These are phyloP conservation scores for Fusarium begoniae DNA, from an alignment of 2,329 filamentous ascomycete genomes.

Conservation along the genomic window DNA sequence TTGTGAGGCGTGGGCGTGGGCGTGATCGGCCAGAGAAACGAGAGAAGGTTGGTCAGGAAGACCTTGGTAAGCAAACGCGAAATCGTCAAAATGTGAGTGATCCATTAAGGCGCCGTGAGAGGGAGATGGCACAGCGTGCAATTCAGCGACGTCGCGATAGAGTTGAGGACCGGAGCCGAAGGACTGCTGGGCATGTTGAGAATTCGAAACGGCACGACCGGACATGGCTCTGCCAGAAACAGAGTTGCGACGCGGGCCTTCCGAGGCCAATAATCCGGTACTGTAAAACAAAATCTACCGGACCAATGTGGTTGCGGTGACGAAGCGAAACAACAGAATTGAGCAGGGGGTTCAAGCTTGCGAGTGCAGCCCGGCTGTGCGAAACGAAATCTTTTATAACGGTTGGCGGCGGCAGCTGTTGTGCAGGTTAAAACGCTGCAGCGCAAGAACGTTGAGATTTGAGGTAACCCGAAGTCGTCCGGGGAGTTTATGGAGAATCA, in stretches of 20 bases:
- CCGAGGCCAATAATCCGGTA: slow-evolving; percentile 24
- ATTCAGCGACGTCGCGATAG: slow-evolving; percentile 36
- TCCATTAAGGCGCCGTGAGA: slow-evolving; percentile 52
- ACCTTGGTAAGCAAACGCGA: slow-evolving; percentile 60
- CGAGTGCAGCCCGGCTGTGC: slow-evolving; percentile 8
- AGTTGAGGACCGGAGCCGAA: slow-evolving; percentile 41
- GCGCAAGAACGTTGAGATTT: slow-evolving; percentile 28
- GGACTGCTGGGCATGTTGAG: slow-evolving; percentile 45
- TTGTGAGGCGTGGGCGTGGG: slow-evolving; percentile 45
- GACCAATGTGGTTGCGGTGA: slow-evolving; percentile 1
- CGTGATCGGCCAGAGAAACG: slow-evolving; percentile 47
- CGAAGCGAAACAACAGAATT: not conserved
- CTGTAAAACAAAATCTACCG: slow-evolving; percentile 21
- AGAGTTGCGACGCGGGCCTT: slow-evolving; percentile 27
- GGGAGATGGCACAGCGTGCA: slow-evolving; percentile 34
- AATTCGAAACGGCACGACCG: slow-evolving; percentile 42
- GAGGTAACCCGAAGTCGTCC: slow-evolving; percentile 32
- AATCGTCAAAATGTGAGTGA: slow-evolving; percentile 61
- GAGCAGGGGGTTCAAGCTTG: not conserved
- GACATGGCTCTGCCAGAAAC: slow-evolving; percentile 43
- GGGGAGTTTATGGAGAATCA: slow-evolving; percentile 37
- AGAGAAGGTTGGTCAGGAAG: slow-evolving; percentile 55
- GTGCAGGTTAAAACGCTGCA: slow-evolving; percentile 20
- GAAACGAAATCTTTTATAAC: slow-evolving; percentile 23
- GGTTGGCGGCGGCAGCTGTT: slow-evolving; percentile 16